Conservation (phyloP, 2,329 filamentous ascomycete genomes). For the Colletotrichum higginsianum region DNA sequence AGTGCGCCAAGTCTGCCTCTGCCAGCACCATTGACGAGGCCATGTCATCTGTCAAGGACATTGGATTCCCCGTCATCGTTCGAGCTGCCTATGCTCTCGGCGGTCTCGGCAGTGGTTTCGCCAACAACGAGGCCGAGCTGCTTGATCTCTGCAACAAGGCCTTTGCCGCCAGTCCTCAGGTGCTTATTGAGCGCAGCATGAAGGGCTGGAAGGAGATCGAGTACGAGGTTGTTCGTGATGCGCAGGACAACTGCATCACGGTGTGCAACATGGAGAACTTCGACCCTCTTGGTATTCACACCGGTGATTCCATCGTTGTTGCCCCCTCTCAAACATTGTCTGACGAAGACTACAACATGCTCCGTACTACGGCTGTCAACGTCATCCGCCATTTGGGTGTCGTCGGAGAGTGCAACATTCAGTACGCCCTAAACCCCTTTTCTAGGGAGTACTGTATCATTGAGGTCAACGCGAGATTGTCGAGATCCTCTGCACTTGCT, state of each 20-base stretch:
- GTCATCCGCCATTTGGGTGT: constrained; percentile 97
- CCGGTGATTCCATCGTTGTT: constrained; percentile 97
- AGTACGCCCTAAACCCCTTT: constrained; percentile 96
- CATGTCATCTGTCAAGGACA: constrained; percentile 87
- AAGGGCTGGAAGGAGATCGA: constrained; percentile 99
- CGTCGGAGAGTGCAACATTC: constrained; percentile 98
- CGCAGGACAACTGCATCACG: constrained; percentile 97
- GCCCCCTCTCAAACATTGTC: constrained; percentile 97
- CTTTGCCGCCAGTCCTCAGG: constrained; percentile 94
- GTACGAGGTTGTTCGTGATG: constrained; percentile 97
- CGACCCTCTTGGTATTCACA: constrained; percentile 97
- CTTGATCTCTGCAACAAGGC: constrained; percentile 93
- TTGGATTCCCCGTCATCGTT: constrained; percentile 97
- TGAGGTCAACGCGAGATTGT: constrained; percentile 97
- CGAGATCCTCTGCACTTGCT: constrained; percentile 92
- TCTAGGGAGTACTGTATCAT: constrained; percentile 99
- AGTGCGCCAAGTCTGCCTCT: constrained; percentile 97
- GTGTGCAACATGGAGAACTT: constrained; percentile 99
- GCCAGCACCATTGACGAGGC: constrained; percentile 92
- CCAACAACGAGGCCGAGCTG: constrained; percentile 87
- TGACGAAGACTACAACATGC: constrained; percentile 99
- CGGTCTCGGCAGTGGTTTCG: constrained; percentile 95
- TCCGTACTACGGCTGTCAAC: constrained; percentile 95
- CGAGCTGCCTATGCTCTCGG: constrained; percentile 96
- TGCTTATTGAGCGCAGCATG: constrained; percentile 98